A percentile compares a stretch with the other conserved stretches of the same genome.
phyloP scores from a whole-genome alignment of 352 stramenopile genomes.

The Blastocystis sp. region DNA sequence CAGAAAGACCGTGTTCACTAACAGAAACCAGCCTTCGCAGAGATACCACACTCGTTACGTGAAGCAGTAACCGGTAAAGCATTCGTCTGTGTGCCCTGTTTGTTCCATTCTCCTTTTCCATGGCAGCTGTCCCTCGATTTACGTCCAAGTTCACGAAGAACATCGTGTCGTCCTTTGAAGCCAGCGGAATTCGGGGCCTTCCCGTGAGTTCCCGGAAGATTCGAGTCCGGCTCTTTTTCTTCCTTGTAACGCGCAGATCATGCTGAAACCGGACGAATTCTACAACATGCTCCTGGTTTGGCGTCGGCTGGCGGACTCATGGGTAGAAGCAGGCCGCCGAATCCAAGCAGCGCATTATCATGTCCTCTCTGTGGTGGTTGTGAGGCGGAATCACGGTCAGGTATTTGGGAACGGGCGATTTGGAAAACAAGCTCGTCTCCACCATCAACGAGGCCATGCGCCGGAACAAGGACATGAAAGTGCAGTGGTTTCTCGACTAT shows the following conservation, averaged over 20 bases:
- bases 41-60: background rate
- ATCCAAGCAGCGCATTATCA: constrained; percentile 31
- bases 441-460: constrained; percentile 8
- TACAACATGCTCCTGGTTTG: constrained; percentile 11
- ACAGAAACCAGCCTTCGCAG: too few relatives aligned
- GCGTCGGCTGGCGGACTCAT: background rate
- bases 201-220: constrained; percentile 34
- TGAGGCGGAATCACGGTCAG: background rate
- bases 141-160: constrained; percentile 25
- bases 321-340: constrained; percentile 1
- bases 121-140: constrained; percentile 20
- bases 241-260: constrained; percentile 8
- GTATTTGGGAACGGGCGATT: constrained; percentile 47
- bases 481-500: constrained; percentile 51
- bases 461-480: background rate
- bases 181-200: constrained; percentile 23
- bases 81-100: background rate
- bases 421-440: constrained; percentile 46
- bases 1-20: constrained; percentile 2
- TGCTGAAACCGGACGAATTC: constrained; percentile 57
- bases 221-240: background rate
- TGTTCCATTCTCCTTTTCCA: background rate
- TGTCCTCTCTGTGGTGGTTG: constrained; percentile 35
- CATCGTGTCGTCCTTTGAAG: constrained; percentile 8
- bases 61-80: background rate